Evolutionary conservation across 805 yeast species (phyloP), one percentile per base, ranked within the genome.

Genomic region (Cyberlindnera maritima): DNA sequence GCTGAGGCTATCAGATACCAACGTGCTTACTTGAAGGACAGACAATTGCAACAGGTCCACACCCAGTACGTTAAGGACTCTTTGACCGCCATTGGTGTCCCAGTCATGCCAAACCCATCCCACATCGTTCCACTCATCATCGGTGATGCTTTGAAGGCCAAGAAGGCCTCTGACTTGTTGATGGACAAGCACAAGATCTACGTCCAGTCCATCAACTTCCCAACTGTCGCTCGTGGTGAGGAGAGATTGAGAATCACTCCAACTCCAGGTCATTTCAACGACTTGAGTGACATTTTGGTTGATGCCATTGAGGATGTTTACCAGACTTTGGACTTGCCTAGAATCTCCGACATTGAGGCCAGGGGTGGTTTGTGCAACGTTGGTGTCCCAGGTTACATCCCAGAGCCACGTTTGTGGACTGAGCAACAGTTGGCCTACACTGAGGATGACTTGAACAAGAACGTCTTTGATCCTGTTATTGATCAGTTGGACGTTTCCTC

Each of bases 241-340:
- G 99, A 94, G 72, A 83, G 99, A 66, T 80, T 94, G 61, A 83
- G 99, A 71, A 82, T 94, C 63, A 94, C 99, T n/a, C 98, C 99
- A 46, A 91, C 99, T 36, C 99, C 99, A 32, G 97, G 97, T 45
- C 99, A 94, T 66, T 79, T 81, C 17, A 75, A 81, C 48, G 87
- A 83, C 47, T 74, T 88, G 41, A 77, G 92, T 44, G 88, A 90
- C 64, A 76, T 81, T 55, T 77, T 94, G 57, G 75, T 94, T 45
- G 79, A 71, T 11, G 89, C 97, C 12, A 74, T 94, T 41, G 96
- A 89, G 57, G 77, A 79, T 39, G 88, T 91, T 20, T 94, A 92
- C 73, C 74, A 72, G 36, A 85, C 84, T 53, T 75, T 94, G 66
- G 76, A 74, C 50, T 77, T 92, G 65, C 82, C 83, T 66, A 83